Percentiles rank a stretch among this genome's conserved stretches.
phyloP scores from a whole-genome alignment of 2,329 filamentous ascomycete species.

The Ophiostoma novo-ulmi region DNA sequence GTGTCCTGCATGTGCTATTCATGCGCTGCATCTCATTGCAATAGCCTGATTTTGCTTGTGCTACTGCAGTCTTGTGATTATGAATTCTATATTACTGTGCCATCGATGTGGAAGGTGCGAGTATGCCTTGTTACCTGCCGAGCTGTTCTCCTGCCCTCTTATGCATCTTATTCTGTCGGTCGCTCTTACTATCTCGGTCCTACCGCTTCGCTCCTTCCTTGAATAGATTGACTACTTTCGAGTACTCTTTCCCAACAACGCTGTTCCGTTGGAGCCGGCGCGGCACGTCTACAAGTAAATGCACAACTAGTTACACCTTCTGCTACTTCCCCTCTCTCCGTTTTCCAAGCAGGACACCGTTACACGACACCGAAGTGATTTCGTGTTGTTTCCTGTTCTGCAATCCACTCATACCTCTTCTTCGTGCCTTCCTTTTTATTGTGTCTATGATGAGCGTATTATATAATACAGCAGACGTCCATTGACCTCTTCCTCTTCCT shows the following conservation, averaged over 20 bases:
- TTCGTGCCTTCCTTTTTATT: neutral
- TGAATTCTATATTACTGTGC: neutral
- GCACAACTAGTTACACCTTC: neutral
- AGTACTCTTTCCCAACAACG: neutral
- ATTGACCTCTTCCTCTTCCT: neutral
- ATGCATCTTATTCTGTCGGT: neutral
- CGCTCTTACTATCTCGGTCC: neutral
- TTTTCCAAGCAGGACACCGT: neutral
- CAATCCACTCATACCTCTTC: neutral
- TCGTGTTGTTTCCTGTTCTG: neutral
- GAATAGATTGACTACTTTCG: neutral
- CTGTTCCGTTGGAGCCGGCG: neutral
- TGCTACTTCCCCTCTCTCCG: slow-evolving; percentile 7
- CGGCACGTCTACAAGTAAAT: neutral
- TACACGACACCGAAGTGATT: neutral
- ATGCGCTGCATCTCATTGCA: neutral
- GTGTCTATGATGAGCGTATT: neutral
- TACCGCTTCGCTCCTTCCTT: neutral
- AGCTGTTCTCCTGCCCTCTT: neutral
- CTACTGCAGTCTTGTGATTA: neutral
- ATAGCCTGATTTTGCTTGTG: neutral
- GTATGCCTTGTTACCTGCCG: neutral
- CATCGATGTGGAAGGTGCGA: no score
- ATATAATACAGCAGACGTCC: slow-evolving; percentile 1
- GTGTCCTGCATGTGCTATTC: slow-evolving; percentile 1